Percentiles rank a stretch among this genome's conserved stretches.
Conservation (phyloP, 495 filamentous ascomycete genomes). For the Cudoniella acicularis region DNA sequence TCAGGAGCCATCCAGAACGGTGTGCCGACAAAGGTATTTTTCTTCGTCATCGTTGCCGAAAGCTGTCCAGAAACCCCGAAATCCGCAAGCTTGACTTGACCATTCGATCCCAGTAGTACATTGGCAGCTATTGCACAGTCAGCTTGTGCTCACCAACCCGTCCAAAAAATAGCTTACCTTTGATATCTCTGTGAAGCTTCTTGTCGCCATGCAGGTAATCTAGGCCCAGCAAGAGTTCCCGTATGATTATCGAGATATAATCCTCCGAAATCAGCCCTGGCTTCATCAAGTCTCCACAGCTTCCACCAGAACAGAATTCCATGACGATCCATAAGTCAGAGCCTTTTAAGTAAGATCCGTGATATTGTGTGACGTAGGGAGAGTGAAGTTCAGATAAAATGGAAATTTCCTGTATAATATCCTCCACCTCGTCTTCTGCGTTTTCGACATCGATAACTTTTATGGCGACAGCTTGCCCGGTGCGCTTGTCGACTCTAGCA, state of each 20-base stretch:
- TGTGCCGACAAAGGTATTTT: conserved; percentile 97
- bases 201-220: conserved; percentile 93
- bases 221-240: conserved; percentile 83
- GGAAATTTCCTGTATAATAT: conserved; percentile 97
- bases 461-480: conserved; percentile 84
- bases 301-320: conserved; percentile 92
- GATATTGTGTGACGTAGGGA: conserved; percentile 93
- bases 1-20: conserved; percentile 99
- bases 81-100: conserved; percentile 95
- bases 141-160: neutral
- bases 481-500: conserved; percentile 73
- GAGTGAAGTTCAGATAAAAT: conserved; percentile 93
- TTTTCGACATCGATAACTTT: conserved; percentile 98
- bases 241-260: conserved; percentile 90
- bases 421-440: conserved; percentile 96
- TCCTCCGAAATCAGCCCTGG: conserved; percentile 88
- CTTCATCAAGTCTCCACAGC: conserved; percentile 87
- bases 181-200: conserved; percentile 96
- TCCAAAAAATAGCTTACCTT: conserved; percentile 54
- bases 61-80: conserved; percentile 97
- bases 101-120: conserved; percentile 78
- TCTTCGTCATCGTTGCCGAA: conserved; percentile 99
- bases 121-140: conserved; percentile 68
- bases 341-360: conserved; percentile 92
- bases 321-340: conserved; percentile 97